Base-by-base conservation (phyloP, 768 basidiomycete species). In the Boletus insuetus region DNA sequence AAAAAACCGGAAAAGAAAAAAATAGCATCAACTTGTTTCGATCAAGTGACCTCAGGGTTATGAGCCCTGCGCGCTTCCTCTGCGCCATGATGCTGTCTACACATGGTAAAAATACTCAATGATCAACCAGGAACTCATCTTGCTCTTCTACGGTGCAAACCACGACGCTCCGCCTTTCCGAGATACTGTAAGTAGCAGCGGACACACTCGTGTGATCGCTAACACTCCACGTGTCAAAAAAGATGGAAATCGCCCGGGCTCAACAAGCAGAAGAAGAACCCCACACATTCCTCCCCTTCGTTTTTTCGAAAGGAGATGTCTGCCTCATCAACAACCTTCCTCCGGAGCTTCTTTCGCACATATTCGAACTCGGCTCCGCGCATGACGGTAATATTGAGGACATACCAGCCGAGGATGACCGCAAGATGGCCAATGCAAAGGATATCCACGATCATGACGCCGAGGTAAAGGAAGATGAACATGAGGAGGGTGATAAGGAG, bases 41-140 rank as follows among this genome's bases (percentile, higher is more conserved):
- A 76, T 76, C 75, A 67, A 74, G 73, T 71, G 75, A 75, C 75
- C 74, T 76, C 75, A 68, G 75, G 75, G 75, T 76, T 76, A 76
- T 76, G 75, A 72, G 75, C 75, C 75, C 75, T 67, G 75, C 75
- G 73, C 75, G 75, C 75, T 76, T 69, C 75, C 75, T 68, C 75
- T 76, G 75, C 75, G 75, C 74, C 75, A 76, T 74, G 75, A 67
- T 76, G 75, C 75, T 76, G 26, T 57, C 0, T 7, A 0, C 14
- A 35, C 34, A 35, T 6, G 3, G 34, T 5, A 14, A 14, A 14
- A 14, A 35, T 14, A 14, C n/a, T n/a, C n/a, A n/a, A n/a, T n/a
- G n/a, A 14, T 5, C 34, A 13, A 14, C 12, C 13, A 35, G n/a
- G n/a, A n/a, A n/a, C n/a, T 35, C 24, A 24, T 22, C 22, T 22